Base-by-base conservation (phyloP, 192 early-diverging fungal genomes). In the Rhizophagus clarus region DNA sequence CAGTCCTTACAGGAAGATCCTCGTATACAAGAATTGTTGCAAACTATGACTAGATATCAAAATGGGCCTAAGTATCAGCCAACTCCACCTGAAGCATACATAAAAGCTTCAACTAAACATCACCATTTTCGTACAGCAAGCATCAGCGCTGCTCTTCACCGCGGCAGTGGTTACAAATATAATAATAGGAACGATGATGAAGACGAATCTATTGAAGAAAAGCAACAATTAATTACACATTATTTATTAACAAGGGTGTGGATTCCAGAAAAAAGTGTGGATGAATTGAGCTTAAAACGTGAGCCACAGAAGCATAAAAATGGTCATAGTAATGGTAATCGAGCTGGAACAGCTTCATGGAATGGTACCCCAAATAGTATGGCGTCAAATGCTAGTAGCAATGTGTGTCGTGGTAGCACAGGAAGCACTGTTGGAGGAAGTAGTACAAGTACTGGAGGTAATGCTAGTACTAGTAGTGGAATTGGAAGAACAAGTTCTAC, bases 231-330 rank as follows among this genome's bases (percentile, higher is more conserved):
- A 79, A 90, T 92, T 45, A 72, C 85, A 2, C 94, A 95, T 42
- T 95, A 94, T 84, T 80, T 95, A 8, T 81, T 95, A 63, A 91
- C 89, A 26, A 83, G 94, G n/a, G 84, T 88, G 0, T 94, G 92
- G 92, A 87, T 90, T 7, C 88, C 87, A 15, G 92, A 95, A 82
- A 91, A 91, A 61, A 92, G 91, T 77, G 88, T 95, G 22, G 94
- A 95, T 77, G 92, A 93, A 77, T 73, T 95, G 40, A 93, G 91
- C 66, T 77, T 84, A 31, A 73, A 84, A 29, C 83, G 94, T 4
- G 94, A 95, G 77, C 91, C 93, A n/a, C 76, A 87, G 22, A 86
- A 86, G 77, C 79, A 88, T 11, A 87, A 83, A 80, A 79, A 26
- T 32, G 49, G 60, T 31, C 64, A 24, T 29, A 5, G 12, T 34